Evolutionary conservation across 1,139 yeast species (phyloP).

Genomic region (Casaregolazyma lundiana): DNA sequence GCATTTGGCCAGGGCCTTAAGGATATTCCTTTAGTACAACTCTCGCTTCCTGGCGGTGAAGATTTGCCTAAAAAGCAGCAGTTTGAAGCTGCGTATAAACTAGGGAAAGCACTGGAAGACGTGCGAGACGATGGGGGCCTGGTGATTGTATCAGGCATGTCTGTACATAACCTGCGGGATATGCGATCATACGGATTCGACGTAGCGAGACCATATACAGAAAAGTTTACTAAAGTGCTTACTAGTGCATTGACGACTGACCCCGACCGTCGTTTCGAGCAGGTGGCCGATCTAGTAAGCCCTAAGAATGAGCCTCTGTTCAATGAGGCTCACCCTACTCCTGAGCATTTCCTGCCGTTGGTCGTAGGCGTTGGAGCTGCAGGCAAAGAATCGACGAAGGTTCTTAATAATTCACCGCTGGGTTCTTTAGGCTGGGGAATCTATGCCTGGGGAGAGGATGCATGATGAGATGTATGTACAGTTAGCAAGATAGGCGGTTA

Average conservation of each 20-base stretch:
- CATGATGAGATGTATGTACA: not conserved
- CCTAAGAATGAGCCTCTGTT: conserved; percentile 18
- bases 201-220: conserved; percentile 23
- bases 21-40: conserved; percentile 51
- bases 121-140: conserved; percentile 48
- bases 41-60: conserved; percentile 47
- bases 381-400: conserved; percentile 32
- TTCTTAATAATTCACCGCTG: conserved; percentile 43
- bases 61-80: conserved; percentile 20
- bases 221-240: conserved; percentile 47
- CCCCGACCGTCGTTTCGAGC: conserved; percentile 28
- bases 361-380: conserved; percentile 65
- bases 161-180: conserved; percentile 70
- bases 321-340: conserved; percentile 59
- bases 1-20: conserved; percentile 42
- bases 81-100: conserved; percentile 44
- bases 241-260: conserved; percentile 32
- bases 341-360: conserved; percentile 68
- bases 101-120: conserved; percentile 52
- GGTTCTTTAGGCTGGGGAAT: conserved; percentile 65
- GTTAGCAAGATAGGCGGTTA: not conserved
- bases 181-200: conserved; percentile 1
- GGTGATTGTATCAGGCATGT: conserved; percentile 67
- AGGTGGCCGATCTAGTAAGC: conserved; percentile 35
- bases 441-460: conserved; percentile 38